Percentiles rank a stretch among this genome's conserved stretches.
Evolutionary conservation across 2,329 filamentous ascomycete genomes (phyloP).

Genomic region (Penicillium sp.): DNA sequence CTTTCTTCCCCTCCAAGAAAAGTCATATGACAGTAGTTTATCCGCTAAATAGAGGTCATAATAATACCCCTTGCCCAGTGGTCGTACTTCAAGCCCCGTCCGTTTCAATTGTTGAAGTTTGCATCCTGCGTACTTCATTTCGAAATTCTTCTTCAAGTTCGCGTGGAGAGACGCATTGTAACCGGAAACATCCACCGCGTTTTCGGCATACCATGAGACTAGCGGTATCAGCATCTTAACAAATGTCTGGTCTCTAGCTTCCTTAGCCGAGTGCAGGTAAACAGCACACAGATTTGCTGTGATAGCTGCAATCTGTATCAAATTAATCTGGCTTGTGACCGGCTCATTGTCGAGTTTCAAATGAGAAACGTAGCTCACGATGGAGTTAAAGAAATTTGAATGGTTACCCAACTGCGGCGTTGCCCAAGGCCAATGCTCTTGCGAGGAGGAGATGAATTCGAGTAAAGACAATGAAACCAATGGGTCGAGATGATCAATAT

Average conservation of each 20-base stretch:
- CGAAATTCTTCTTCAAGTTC: slow-evolving; percentile 82
- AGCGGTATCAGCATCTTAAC: slow-evolving; percentile 69
- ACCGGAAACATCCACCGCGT: slow-evolving; percentile 71
- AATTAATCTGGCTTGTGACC: slow-evolving; percentile 47
- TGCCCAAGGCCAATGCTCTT: slow-evolving; percentile 95
- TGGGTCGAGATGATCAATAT: slow-evolving; percentile 61
- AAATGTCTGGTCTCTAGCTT: slow-evolving; percentile 65
- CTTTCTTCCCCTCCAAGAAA: slow-evolving; percentile 66
- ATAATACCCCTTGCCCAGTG: slow-evolving; percentile 73
- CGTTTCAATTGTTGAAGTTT: slow-evolving; percentile 76
- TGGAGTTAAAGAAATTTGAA: slow-evolving; percentile 64
- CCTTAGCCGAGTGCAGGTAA: slow-evolving; percentile 80
- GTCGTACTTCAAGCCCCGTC: slow-evolving; percentile 60
- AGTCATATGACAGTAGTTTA: slow-evolving; percentile 71
- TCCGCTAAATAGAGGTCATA: slow-evolving; percentile 76
- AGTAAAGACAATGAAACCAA: slow-evolving; percentile 70
- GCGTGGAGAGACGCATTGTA: slow-evolving; percentile 86
- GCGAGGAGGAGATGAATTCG: slow-evolving; percentile 80
- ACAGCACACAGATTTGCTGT: slow-evolving; percentile 86
- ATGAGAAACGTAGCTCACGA: slow-evolving; percentile 66
- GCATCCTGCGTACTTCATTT: slow-evolving; percentile 69
- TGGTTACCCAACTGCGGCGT: slow-evolving; percentile 76
- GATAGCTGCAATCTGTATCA: slow-evolving; percentile 71
- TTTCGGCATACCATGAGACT: slow-evolving; percentile 73
- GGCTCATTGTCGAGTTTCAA: slow-evolving; percentile 52